A percentile compares a stretch with the other conserved stretches of the same genome.
These are phyloP conservation scores for Bruguiera parviflora DNA, from an alignment of 345 rosid species.

Conservation along the genomic window DNA sequence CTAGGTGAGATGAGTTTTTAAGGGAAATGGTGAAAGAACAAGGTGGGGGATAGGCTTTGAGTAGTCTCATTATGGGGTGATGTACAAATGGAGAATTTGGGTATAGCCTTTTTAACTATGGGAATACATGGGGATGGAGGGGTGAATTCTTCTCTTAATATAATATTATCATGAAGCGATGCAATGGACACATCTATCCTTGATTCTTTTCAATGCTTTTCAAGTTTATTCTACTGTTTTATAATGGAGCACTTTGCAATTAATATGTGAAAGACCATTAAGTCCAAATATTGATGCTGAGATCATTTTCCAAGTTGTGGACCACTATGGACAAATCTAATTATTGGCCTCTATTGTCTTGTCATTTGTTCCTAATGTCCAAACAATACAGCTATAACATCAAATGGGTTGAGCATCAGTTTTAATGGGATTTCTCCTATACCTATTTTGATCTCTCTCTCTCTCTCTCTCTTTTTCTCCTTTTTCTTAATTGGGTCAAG, in stretches of 20 bases:
- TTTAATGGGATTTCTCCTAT: too few species aligned
- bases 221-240: background rate
- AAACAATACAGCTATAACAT: too few species aligned
- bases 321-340: too few species aligned
- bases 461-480: too few species aligned
- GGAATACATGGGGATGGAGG: constrained; percentile 16
- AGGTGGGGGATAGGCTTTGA: constrained; percentile 12
- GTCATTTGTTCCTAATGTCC: too few species aligned
- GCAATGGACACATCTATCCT: constrained; percentile 16
- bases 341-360: too few species aligned
- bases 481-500: too few species aligned
- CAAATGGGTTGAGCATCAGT: too few species aligned
- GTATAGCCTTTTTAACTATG: background rate
- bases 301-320: too few species aligned
- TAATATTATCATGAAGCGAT: constrained; percentile 16
- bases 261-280: too few species aligned
- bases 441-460: too few species aligned
- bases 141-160: constrained; percentile 29
- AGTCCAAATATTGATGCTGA: too few species aligned
- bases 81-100: constrained; percentile 35
- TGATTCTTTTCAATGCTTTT: constrained; percentile 23
- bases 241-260: background rate
- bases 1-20: constrained; percentile 12
- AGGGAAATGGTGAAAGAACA: constrained; percentile 11
- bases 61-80: constrained; percentile 23